These are phyloP conservation scores for Plasmodium gonderi DNA, from an alignment of 169 alveolate species.

Conservation along the genomic window DNA sequence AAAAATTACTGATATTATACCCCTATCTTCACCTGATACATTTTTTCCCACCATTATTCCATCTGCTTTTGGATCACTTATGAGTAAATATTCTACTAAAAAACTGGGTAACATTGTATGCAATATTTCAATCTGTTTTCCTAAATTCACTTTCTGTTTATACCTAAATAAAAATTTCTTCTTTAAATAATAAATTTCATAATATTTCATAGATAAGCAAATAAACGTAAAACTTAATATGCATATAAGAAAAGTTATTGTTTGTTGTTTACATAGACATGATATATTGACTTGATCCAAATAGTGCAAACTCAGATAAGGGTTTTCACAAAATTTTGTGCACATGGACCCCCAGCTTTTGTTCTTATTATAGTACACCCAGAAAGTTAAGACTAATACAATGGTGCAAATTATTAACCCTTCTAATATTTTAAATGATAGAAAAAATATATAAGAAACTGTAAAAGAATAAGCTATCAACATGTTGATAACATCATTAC, in stretches of 20 bases:
- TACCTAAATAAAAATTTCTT: slow-evolving; percentile 85
- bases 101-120: slow-evolving; percentile 92
- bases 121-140: slow-evolving; percentile 89
- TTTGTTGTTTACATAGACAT: slow-evolving; percentile 44
- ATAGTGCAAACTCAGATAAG: slow-evolving; percentile 26
- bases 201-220: slow-evolving; percentile 88
- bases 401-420: slow-evolving; percentile 10
- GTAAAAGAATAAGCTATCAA: slow-evolving; percentile 47
- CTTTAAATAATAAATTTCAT: slow-evolving; percentile 85
- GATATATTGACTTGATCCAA: slow-evolving; percentile 31
- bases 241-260: slow-evolving; percentile 79
- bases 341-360: slow-evolving; percentile 31
- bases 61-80: slow-evolving; percentile 79
- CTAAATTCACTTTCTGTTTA: slow-evolving; percentile 82
- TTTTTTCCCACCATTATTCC: slow-evolving; percentile 79
- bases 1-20: slow-evolving; percentile 95
- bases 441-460: slow-evolving; percentile 52
- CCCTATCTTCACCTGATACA: slow-evolving; percentile 90
- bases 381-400: not conserved
- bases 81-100: slow-evolving; percentile 88
- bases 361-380: slow-evolving; percentile 68
- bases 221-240: slow-evolving; percentile 81
- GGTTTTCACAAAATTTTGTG: slow-evolving; percentile 70
- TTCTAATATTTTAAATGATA: slow-evolving; percentile 58
- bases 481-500: slow-evolving; percentile 26